Evolutionary conservation across 192 early-diverging fungal species (phyloP), one percentile per base, ranked within the genome.

Genomic region (Kappamyces sp.): DNA sequence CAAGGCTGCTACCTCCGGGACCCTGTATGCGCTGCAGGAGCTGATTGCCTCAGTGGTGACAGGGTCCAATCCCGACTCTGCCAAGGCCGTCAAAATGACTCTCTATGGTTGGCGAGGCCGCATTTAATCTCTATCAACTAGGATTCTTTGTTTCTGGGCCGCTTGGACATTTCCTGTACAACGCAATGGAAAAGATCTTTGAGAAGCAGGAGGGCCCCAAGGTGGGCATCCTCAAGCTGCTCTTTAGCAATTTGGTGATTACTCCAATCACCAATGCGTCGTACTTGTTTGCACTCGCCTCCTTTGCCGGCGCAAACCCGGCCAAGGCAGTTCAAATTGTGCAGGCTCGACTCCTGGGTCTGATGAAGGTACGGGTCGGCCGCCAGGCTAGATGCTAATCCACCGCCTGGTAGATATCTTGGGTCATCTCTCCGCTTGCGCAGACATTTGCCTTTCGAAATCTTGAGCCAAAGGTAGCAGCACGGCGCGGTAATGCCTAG

Each of bases 181-280:
- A 84, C 47, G 57, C 78, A 42, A 68, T 92, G 65, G 84, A 86
- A 62, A 85, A 76, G 60, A 73, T 83, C 39, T 90, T 92, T 75
- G 71, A 78, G 45, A 78, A 78, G 47, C 83, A 85, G 49, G 76
- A 85, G 46, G 69, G 70, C 40, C 83, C 75, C 45, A 69, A 73
- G 57, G 60, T 73, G 59, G 81, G 78, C 57, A 61, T 94, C 47
- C 65, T 84, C 50, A 83, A 89, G 59, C 77, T 92, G 32, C 62
- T 94, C 55, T 80, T 77, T 34, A 70, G 80, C 50, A 88, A 90
- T 64, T 66, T 94, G 30, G 70, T 92, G 51, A 84, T 91, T 50
- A 85, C 87, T 41, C 92, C 92, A 14, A 88, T 92, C 57, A 84
- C 87, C 66, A 92, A 91, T 71, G 76, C 87, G 83, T 86, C 90